Evolutionary conservation across 331 rosid species (phyloP), one percentile per base, ranked within the genome.

Genomic region (Malus hybrid): DNA sequence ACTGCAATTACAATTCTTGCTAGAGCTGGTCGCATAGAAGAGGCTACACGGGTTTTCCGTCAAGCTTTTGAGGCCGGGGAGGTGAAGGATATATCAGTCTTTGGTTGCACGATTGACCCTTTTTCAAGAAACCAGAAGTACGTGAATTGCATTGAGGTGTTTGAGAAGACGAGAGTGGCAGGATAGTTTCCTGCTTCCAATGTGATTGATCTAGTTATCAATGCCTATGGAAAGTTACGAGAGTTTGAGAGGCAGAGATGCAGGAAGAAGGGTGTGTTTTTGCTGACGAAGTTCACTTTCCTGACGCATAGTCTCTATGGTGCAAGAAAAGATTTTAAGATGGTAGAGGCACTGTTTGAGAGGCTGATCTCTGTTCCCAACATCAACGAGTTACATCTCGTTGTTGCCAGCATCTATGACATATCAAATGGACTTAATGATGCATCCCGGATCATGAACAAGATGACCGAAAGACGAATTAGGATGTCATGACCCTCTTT

Each of bases 1-100:
- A 88, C 96, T 14, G 97, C 97, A 2, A 88, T 91, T 42, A 79
- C 78, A 36, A 85, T 93, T 71, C 93, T 93, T 33, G 93, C 97
- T 14, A 77, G 89, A 75, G 96, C 98, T 24, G 97, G 96, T 72
- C 83, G 92, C 69, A 71, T 91, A 31, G 98, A 91, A 69, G 97
- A 93, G 85, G 96, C 97, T 76, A 87, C 91, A 2, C 91, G 97
- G 97, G 91, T 93, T 81, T 93, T 93, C 67, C 93, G 98, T 22
- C 97, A 91, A 79, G 94, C 96, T 36, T 88, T 86, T 70, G 88
- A 82, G 59, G 88, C 89, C 5, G 94, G 96, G 63, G 91, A 91
- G 77, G 83, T 93, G 29, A 91, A 88, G 77, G 88, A 91, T 65
- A 93, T 93, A 84, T 83, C 96, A 6, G 90, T 91, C 10, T 90